Base-by-base conservation (phyloP, 106 monocot genomes). In the Allium sativum region DNA sequence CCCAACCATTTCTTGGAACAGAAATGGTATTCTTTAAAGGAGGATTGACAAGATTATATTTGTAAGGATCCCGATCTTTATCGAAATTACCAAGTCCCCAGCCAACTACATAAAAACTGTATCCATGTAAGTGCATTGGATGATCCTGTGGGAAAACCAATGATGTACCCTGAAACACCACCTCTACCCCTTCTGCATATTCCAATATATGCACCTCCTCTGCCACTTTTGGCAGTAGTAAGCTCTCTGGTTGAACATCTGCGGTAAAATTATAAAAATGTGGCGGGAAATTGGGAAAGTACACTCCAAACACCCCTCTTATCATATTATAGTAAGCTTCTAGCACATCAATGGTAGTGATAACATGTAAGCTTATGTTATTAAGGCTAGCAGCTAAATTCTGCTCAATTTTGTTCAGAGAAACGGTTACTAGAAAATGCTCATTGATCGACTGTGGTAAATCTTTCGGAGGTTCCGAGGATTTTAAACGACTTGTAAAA, bases 51-150 rank as follows among this genome's bases (percentile, higher is more conserved):
- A 85, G 77, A 54, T 90, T 90, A 47, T 74, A 90, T 14, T 10
- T 44, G 45, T 31, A 18, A 6, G 77, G 72, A 15, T 90, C 82
- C 66, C 18, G 79, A 43, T 61, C 44, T 55, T 44, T n/a, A 21
- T 90, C 58, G 19, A 74, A 90, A 68, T 85, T 85, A 0, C 90
- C 90, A 4, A 80, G 72, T 7, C 90, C 90, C 43, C 46, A 21
- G 3, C 82, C 85, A 3, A 90, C 75, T 1, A 85, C 79, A 21
- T 77, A 90, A 77, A 90, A 82, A 70, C 69, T 80, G 44, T 70
- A 62, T 0, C 90, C 90, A 59, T 90, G 89, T 15, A 82, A 52
- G 48, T 90, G 89, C 79, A 90, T 79, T 0, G 89, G 89, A 51
- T 90, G 84, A 63, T 66, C 78, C 65, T 77, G 73, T 16, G 69